Evolutionary conservation across 768 basidiomycete species (phyloP), one percentile per base, ranked within the genome.

Genomic region (Collybia sordida): DNA sequence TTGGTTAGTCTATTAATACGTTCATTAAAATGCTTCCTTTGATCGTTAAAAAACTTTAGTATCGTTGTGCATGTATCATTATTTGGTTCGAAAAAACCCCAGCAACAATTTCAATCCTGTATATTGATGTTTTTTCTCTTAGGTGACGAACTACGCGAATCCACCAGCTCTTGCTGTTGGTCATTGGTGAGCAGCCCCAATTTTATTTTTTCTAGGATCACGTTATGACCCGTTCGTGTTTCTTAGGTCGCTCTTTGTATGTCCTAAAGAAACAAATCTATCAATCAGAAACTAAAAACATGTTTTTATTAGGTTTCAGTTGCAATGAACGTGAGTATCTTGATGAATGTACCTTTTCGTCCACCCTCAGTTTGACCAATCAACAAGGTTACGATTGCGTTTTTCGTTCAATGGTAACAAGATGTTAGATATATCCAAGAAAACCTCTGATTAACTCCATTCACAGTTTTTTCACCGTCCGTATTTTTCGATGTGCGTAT

Each of bases 141-240:
- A 72, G 73, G 63, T 75, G 18, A 64, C 66, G 31, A 74, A 70
- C 53, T 75, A 66, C 48, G 59, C 59, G 27, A 69, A 74, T 51
- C 64, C 66, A 3, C n/a, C 45, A 1, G 71, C 63, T 6, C 61
- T 75, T 5, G 64, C 42, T 4, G 22, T 52, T 28, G 72, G 70
- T 0, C 64, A 71, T 47, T 77, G 75, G 74, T 75, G 48, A 40
- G 59, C 49, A 21, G 23, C 3, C 5, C 11, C 27, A 31, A 4
- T 4, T 14, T 11, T 18, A 31, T 46, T 22, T 34, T 36, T 45
- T 31, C 9, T 18, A 27, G 2, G 25, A 12, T 11, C 3, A 23
- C 25, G 6, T 24, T 24, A 39, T 41, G 22, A 15, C 45, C 6
- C n/a, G 34, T 3, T 42, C 4, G 15, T 17, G 28, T 45, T 14